Evolutionary conservation across 139 green algal species (phyloP).

Genomic region (Picochlorum costavermella): DNA sequence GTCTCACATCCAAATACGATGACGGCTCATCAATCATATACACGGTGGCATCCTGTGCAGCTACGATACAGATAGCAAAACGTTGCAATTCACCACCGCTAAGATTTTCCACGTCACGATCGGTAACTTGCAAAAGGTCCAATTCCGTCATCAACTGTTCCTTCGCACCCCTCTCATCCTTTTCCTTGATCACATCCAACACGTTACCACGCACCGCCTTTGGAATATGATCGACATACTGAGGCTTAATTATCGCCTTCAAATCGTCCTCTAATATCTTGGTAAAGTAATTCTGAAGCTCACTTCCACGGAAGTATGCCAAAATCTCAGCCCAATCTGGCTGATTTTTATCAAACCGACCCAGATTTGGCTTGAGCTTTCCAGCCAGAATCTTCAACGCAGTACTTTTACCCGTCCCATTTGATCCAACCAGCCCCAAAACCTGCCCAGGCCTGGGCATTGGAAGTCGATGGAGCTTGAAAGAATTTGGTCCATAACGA

Average conservation of each 20-base stretch:
- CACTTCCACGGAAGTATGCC: constrained; percentile 88
- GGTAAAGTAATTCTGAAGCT: constrained; percentile 99
- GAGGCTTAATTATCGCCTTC: constrained; percentile 87
- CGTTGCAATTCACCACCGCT: constrained; percentile 95
- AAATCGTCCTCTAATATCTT: constrained; percentile 93
- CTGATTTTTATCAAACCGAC: constrained; percentile 63
- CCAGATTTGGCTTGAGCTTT: constrained; percentile 99
- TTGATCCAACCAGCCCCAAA: constrained; percentile 94
- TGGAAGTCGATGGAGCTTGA: constrained; percentile 97
- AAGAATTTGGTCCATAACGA: constrained; percentile 96
- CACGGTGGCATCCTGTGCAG: constrained; percentile 78
- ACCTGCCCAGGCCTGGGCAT: constrained; percentile 88
- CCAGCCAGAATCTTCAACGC: constrained; percentile 94
- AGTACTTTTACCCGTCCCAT: constrained; percentile 98
- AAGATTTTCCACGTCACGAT: constrained; percentile 92
- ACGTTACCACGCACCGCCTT: constrained; percentile 91
- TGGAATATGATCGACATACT: constrained; percentile 97
- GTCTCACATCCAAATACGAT: constrained; percentile 95
- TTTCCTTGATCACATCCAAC: constrained; percentile 59
- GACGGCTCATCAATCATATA: constrained; percentile 99
- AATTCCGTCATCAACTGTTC: constrained; percentile 43
- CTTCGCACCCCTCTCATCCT: constrained; percentile 72
- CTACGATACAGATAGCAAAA: constrained; percentile 95
- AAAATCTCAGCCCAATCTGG: constrained; percentile 98
- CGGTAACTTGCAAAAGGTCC: constrained; percentile 58